These are phyloP conservation scores for Atractiella rhizophila DNA, from an alignment of 768 basidiomycete species.

Conservation along the genomic window DNA sequence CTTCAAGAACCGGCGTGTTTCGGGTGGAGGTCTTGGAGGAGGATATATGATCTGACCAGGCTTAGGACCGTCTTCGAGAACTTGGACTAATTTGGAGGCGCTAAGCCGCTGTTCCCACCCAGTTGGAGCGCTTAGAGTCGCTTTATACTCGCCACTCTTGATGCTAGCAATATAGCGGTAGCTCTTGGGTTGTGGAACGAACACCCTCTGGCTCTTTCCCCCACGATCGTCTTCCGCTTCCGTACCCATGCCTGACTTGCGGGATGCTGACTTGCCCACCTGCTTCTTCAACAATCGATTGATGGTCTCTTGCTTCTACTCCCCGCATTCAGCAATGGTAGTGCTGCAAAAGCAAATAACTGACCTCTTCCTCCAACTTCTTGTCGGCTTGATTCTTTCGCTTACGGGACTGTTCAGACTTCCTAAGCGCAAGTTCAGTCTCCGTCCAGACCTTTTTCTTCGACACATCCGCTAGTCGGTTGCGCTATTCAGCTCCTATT, in stretches of 20 bases:
- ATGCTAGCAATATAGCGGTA: constrained; percentile 48
- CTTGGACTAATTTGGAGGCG: no score
- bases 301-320: constrained; percentile 52
- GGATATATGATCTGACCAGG: no score
- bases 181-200: constrained; percentile 27
- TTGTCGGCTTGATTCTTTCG: constrained; percentile 56
- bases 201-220: constrained; percentile 22
- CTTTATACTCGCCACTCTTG: constrained; percentile 15
- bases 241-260: constrained; percentile 15
- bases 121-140: background rate
- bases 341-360: background rate
- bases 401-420: constrained; percentile 60
- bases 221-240: constrained; percentile 25
- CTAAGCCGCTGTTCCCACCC: background rate
- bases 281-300: constrained; percentile 71
- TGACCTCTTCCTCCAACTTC: constrained; percentile 58
- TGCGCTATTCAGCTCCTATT: background rate
- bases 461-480: no score
- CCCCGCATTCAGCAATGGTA: no score
- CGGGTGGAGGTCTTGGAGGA: no score
- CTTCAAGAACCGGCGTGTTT: no score
- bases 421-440: constrained; percentile 42
- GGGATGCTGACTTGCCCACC: constrained; percentile 20
- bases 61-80: no score
- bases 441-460: constrained; percentile 43